phyloP scores from a whole-genome alignment of 192 early-diverging fungal species.

The Backusella tuberculispora region DNA sequence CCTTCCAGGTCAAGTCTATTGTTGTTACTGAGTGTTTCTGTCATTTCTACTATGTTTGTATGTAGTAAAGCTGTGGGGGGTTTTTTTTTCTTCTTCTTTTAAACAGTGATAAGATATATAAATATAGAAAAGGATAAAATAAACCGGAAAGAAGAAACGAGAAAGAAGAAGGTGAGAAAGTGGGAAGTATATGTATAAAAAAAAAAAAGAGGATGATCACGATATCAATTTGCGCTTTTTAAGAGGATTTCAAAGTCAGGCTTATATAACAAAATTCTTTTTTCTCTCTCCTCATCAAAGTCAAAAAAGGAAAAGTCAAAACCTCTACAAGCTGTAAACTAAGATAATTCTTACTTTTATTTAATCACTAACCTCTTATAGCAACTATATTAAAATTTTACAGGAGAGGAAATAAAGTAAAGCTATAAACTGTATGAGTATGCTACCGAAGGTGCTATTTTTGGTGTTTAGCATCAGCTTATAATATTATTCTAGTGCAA shows the following conservation, averaged over 20 bases:
- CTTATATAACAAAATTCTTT: not conserved
- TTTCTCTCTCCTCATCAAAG: not conserved
- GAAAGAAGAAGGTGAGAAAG: not conserved
- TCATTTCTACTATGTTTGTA: not conserved
- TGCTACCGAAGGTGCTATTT: not conserved
- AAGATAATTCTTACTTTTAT: not conserved
- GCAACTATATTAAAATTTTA: not conserved
- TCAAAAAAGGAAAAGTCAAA: conserved; percentile 14
- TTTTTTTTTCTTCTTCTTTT: conserved; percentile 4
- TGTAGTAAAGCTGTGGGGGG: not conserved
- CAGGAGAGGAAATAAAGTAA: not conserved
- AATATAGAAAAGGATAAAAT: too few relatives aligned
- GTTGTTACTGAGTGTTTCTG: conserved; percentile 4
- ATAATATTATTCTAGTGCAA: not conserved
- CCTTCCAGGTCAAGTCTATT: conserved; percentile 3
- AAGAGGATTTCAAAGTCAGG: conserved; percentile 14
- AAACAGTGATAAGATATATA: not conserved
- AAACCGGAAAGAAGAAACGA: not conserved
- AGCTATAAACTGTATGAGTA: not conserved
- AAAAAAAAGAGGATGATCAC: not conserved
- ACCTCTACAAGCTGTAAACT: not conserved
- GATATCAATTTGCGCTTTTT: conserved; percentile 18
- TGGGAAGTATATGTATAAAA: too few relatives aligned
- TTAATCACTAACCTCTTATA: conserved; percentile 2
- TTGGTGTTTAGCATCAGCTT: not conserved